Evolutionary conservation across 257 asterid genomes (phyloP), one percentile per base, ranked within the genome.

Genomic region (Mentha longifolia): DNA sequence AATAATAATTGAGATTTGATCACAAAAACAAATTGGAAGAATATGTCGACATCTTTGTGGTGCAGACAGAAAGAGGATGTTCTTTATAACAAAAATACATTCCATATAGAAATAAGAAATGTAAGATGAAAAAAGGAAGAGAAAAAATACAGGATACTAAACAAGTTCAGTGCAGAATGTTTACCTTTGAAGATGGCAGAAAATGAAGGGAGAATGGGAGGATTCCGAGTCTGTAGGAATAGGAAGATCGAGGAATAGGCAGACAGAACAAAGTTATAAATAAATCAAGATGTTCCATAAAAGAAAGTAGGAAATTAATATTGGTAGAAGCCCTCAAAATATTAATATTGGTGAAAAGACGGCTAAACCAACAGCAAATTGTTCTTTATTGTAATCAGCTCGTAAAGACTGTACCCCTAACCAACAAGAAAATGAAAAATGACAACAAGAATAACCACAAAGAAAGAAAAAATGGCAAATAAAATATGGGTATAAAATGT

Each of bases 151-250:
- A 20, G 14, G 33, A 10, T 54, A 37, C 54, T 15, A 55, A 22
- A 6, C 4, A 33, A 59, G 37, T 31, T 5, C 41, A 69, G 68
- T 20, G 50, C 67, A 80, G 77, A 73, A 59, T 58, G 52, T 49
- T 72, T 85, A 93, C 98, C 97, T 82, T 73, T 80, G 10, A 91
- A 74, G 67, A 93, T 70, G 68, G 84, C 85, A 80, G 92, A 79
- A 84, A 93, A 93, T 33, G 96, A 89, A 80, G 98, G 98, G 61
- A 93, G 88, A 76, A 93, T 79, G 12, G 94, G 95, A 72, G 97
- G 96, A 65, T 64, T 76, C 61, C 98, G 94, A 20, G 95, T 91
- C 98, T 93, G 95, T 74, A 74, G 25, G 69, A 55, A 61, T 41
- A 63, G 58, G 63, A 58, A 47, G 12, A 54, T 9, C 57, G 10